phyloP scores from a whole-genome alignment of 306 rosid genomes.

The Acacia confusa region DNA sequence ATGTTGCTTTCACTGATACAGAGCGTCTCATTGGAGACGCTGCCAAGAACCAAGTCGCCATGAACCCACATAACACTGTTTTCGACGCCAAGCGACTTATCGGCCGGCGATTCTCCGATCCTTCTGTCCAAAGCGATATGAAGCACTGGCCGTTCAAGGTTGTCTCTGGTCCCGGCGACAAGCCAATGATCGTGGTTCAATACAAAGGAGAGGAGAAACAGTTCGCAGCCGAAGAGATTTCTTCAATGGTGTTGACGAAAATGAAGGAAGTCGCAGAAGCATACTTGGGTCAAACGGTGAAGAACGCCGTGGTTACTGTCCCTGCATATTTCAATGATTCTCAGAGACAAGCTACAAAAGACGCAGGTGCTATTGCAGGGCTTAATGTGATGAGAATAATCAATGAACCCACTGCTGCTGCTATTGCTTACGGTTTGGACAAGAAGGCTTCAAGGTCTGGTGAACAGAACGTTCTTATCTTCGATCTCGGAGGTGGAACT shows the following conservation, averaged over 20 bases:
- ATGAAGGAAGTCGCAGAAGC: background rate
- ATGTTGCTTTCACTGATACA: background rate
- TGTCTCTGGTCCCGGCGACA: background rate
- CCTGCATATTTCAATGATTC: background rate
- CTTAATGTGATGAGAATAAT: background rate
- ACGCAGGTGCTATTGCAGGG: background rate
- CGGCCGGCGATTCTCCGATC: background rate
- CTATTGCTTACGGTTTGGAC: background rate
- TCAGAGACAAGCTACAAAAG: background rate
- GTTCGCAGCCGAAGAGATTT: background rate
- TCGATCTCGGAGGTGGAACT: background rate
- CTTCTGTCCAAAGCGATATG: background rate
- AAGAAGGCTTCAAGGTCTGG: background rate
- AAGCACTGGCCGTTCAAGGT: background rate
- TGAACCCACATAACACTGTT: background rate
- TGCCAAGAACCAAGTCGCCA: background rate
- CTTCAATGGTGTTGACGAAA: background rate
- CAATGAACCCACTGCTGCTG: background rate
- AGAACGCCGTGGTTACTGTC: background rate
- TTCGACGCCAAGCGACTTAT: background rate
- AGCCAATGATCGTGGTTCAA: background rate
- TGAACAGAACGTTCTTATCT: background rate
- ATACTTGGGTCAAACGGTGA: background rate
- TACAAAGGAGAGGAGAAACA: background rate
- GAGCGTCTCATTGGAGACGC: background rate